phyloP scores from a whole-genome alignment of 2,329 filamentous ascomycete species.

The Cytospora piceicola region DNA sequence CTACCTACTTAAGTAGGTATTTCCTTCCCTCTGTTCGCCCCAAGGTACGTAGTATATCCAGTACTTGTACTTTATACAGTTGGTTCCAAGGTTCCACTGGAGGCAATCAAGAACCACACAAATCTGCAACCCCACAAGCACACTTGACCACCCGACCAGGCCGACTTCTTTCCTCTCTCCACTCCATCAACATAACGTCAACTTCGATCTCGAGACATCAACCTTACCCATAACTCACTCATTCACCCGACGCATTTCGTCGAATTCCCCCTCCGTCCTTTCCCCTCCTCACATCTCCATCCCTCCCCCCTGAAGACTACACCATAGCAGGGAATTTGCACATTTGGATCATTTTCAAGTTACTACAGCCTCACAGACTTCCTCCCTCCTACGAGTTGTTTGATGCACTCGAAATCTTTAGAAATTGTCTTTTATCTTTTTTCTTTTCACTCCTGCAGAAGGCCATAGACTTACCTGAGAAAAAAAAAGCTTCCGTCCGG shows the following conservation, averaged over 20 bases:
- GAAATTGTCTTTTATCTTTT: background rate
- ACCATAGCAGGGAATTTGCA: background rate
- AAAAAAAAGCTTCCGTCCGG: background rate
- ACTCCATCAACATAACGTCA: slow-evolving; percentile 4
- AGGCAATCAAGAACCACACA: background rate
- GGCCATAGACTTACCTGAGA: slow-evolving; percentile 3
- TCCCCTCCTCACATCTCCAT: background rate
- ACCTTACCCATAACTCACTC: background rate
- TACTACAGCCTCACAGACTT: background rate
- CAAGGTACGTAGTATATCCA: background rate
- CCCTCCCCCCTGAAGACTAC: background rate
- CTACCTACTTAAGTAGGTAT: background rate
- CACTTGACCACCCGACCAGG: slow-evolving; percentile 2
- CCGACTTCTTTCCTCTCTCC: slow-evolving; percentile 4
- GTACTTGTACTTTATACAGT: background rate
- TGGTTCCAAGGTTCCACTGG: slow-evolving; percentile 2
- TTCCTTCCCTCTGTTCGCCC: background rate
- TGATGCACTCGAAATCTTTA: background rate
- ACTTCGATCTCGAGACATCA: background rate
- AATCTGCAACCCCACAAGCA: background rate
- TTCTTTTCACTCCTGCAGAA: background rate
- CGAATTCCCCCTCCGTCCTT: background rate
- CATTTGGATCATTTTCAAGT: background rate
- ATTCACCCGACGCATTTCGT: background rate
- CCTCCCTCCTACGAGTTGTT: background rate